A percentile compares a stretch with the other conserved stretches of the same genome.
Evolutionary conservation across 306 rosid species (phyloP).

Genomic region (Pyrus pyrifolia): DNA sequence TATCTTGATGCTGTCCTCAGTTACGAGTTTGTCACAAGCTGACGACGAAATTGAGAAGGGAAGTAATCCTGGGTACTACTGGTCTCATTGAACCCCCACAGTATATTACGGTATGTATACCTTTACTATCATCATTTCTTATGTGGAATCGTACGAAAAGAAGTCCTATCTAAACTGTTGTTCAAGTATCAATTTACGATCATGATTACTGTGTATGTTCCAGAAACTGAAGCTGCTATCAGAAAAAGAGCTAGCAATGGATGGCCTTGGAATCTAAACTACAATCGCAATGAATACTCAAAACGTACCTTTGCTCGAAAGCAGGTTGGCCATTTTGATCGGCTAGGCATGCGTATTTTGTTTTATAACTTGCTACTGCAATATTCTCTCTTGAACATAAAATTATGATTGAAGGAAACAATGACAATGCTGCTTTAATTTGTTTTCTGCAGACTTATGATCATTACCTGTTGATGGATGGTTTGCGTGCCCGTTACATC

Average conservation of each 20-base stretch:
- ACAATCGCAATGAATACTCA: neutral
- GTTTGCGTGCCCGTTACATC: neutral
- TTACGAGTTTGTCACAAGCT: constrained; percentile 89
- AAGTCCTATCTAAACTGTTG: neutral
- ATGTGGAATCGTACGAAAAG: neutral
- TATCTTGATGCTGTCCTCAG: constrained; percentile 36
- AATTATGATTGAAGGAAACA: neutral
- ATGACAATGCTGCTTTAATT: neutral
- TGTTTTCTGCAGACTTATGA: neutral
- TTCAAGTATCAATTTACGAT: neutral
- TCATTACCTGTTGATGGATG: neutral
- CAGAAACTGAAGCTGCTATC: constrained; percentile 76
- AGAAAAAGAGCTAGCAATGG: constrained; percentile 17
- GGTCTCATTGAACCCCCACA: constrained; percentile 68
- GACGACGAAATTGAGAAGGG: constrained; percentile 77
- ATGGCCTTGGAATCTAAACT: constrained; percentile 37
- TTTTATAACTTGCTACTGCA: no score
- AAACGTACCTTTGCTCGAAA: neutral
- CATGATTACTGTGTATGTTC: constrained; percentile 20
- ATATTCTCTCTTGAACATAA: no score
- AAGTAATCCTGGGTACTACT: constrained; percentile 77
- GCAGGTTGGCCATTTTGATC: neutral
- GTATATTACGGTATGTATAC: constrained; percentile 59
- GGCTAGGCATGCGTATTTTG: no score
- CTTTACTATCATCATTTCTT: neutral